A percentile compares a stretch with the other conserved stretches of the same genome.
Evolutionary conservation across 2,329 filamentous ascomycete species (phyloP).

Genomic region (Diplocarpon mali): DNA sequence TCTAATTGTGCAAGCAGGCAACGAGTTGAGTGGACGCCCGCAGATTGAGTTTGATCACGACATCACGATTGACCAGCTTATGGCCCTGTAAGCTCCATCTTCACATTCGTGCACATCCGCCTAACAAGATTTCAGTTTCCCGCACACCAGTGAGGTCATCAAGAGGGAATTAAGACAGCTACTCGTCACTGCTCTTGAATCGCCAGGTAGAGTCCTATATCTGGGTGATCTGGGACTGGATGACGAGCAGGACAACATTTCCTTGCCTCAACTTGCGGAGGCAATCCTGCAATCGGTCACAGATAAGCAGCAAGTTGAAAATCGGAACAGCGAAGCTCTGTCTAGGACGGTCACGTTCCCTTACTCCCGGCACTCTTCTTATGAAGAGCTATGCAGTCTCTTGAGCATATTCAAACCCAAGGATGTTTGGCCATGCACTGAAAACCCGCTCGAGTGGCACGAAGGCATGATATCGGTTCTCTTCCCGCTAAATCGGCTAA

Average conservation of each 20-base stretch:
- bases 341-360: slow-evolving; percentile 49
- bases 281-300: slow-evolving; percentile 17
- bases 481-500: neutral
- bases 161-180: slow-evolving; percentile 27
- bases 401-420: slow-evolving; percentile 56
- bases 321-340: slow-evolving; percentile 3
- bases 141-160: slow-evolving; percentile 21
- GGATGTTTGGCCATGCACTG: slow-evolving; percentile 77
- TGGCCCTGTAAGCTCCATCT: slow-evolving; percentile 35
- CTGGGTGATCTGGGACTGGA: slow-evolving; percentile 17
- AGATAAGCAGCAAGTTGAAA: slow-evolving; percentile 4
- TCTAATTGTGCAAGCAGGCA: slow-evolving; percentile 69
- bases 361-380: slow-evolving; percentile 84
- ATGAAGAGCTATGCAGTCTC: slow-evolving; percentile 63
- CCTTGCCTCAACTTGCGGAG: slow-evolving; percentile 15
- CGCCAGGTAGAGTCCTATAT: slow-evolving; percentile 17
- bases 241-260: slow-evolving; percentile 14
- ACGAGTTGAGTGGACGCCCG: slow-evolving; percentile 57
- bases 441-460: slow-evolving; percentile 52
- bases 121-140: slow-evolving; percentile 13
- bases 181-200: slow-evolving; percentile 17
- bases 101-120: neutral
- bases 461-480: slow-evolving; percentile 29
- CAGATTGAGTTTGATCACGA: slow-evolving; percentile 52
- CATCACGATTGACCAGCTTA: slow-evolving; percentile 38